These are phyloP conservation scores for Ulmus americana DNA, from an alignment of 331 rosid species.

Conservation along the genomic window DNA sequence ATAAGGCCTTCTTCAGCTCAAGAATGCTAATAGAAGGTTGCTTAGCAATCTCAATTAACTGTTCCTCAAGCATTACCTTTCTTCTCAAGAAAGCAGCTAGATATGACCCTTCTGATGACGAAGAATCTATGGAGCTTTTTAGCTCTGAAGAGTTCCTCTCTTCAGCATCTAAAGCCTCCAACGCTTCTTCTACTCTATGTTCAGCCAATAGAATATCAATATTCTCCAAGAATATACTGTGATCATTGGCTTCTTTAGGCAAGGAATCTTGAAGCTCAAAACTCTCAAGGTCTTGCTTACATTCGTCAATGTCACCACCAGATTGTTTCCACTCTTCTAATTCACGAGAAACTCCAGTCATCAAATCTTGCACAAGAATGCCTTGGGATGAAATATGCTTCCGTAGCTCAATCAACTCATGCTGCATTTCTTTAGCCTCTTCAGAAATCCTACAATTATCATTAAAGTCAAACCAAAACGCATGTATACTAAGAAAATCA, in stretches of 20 bases:
- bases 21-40: conserved; percentile 54
- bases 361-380: conserved; percentile 87
- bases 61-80: conserved; percentile 60
- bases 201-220: conserved; percentile 79
- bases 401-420: conserved; percentile 77
- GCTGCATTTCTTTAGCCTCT: conserved; percentile 91
- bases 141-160: conserved; percentile 59
- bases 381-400: conserved; percentile 86
- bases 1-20: conserved; percentile 65
- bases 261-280: conserved; percentile 52
- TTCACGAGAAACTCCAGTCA: conserved; percentile 85
- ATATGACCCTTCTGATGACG: conserved; percentile 43
- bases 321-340: conserved; percentile 69
- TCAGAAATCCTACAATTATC: conserved; percentile 71
- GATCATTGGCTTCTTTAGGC: conserved; percentile 37
- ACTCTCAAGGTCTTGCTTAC: conserved; percentile 36
- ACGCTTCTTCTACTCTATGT: conserved; percentile 80
- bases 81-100: conserved; percentile 55
- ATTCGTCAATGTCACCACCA: conserved; percentile 32
- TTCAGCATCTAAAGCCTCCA: conserved; percentile 83
- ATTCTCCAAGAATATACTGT: conserved; percentile 51
- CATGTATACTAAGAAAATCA: neutral
- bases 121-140: conserved; percentile 50
- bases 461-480: conserved; percentile 1
- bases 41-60: conserved; percentile 51